Base-by-base conservation (phyloP, 1,139 yeast genomes). In the Scheffersomyces segobiensis region DNA sequence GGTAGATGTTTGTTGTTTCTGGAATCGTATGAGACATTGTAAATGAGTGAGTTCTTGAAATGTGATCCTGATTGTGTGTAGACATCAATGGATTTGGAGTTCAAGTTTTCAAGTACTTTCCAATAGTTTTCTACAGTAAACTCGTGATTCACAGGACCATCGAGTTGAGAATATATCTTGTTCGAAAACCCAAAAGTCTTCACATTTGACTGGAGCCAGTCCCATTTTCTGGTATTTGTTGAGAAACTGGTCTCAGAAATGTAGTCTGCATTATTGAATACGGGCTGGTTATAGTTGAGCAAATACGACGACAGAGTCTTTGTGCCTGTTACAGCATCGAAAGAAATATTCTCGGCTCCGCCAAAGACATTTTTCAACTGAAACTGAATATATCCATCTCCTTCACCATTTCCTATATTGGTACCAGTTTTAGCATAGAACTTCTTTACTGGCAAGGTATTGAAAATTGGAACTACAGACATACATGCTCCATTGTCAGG, bases 391-490 rank as follows among this genome's bases (percentile, higher is more conserved):
- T 92, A 91, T 1, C 97, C 98, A 69, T 91, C 96, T 39, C 98
- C 98, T 76, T 93, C 97, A 32, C 97, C 96, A 69, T 93, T 93
- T 2, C 98, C 98, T 4, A 93, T 85, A 71, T 90, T 93, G 5
- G 97, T 93, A n/a, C 97, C 98, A 1, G 97, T 91, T 67, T 88
- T 89, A 60, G 96, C 93, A 61, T 84, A 84, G 67, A 90, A 88
- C 63, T 79, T 81, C 63, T 89, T 88, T 2, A 83, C 82, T 0
- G 96, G 96, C 14, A 80, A 61, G 2, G 89, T 65, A 56, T 83
- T 81, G 60, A 89, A 73, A n/a, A 81, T 79, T 0, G 93, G 89
- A 0, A 82, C 80, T 17, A 89, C 66, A 26, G 81, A 80, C 14
- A 86, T 57, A 3, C 78, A 66, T 48, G 72, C 68, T 3, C 57